These are phyloP conservation scores for Ogataea populi-albae DNA, from an alignment of 805 yeast species.

Conservation along the genomic window DNA sequence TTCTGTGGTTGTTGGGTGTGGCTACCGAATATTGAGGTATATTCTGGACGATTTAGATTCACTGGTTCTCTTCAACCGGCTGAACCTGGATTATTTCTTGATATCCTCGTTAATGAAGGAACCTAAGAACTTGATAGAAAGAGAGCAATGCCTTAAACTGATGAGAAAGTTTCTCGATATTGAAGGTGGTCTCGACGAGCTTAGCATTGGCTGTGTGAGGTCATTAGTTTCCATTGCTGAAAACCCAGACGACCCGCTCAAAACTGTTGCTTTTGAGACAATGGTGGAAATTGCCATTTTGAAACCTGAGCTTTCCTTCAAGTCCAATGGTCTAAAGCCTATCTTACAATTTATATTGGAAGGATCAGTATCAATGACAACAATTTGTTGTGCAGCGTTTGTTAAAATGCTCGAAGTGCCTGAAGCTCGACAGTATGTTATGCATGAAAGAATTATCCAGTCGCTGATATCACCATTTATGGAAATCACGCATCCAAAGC, in stretches of 20 bases:
- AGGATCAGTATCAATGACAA: constrained; percentile 49
- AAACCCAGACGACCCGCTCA: constrained; percentile 48
- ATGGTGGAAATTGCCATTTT: constrained; percentile 48
- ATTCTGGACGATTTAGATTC: constrained; percentile 55
- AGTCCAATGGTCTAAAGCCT: constrained; percentile 44
- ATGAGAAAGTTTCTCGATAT: constrained; percentile 59
- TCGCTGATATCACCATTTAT: constrained; percentile 69
- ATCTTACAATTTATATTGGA: constrained; percentile 49
- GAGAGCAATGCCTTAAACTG: constrained; percentile 74
- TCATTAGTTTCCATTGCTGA: constrained; percentile 65
- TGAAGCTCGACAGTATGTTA: constrained; percentile 46
- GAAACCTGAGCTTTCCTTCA: constrained; percentile 40
- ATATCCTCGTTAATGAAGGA: constrained; percentile 64
- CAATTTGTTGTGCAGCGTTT: constrained; percentile 44
- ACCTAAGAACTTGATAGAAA: constrained; percentile 46
- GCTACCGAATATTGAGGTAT: constrained; percentile 70
- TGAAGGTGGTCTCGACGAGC: constrained; percentile 47
- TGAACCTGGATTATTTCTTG: constrained; percentile 60
- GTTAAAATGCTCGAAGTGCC: constrained; percentile 58
- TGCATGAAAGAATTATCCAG: constrained; percentile 62
- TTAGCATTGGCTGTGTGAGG: constrained; percentile 63
- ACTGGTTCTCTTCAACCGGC: constrained; percentile 47
- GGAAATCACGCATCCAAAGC: constrained; percentile 48
- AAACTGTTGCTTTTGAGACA: constrained; percentile 50
- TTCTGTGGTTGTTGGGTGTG: constrained; percentile 66